Evolutionary conservation across 169 alveolate genomes (phyloP).

Genomic region (Plasmodium reichenowi): DNA sequence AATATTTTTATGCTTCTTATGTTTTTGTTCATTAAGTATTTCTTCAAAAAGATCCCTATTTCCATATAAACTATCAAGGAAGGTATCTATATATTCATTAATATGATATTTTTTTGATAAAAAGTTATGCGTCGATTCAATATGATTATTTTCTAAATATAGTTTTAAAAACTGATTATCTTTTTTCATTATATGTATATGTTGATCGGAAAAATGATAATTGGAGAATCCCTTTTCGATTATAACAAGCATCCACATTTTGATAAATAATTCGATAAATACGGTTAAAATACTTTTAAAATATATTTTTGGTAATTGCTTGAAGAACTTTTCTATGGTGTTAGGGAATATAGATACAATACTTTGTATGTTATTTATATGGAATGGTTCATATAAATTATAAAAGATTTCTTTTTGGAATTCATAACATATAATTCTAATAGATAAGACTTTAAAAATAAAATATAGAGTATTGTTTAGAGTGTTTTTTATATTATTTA

Average conservation of each 20-base stretch:
- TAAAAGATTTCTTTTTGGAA: constrained; percentile 67
- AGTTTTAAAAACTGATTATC: constrained; percentile 35
- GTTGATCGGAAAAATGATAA: constrained; percentile 13
- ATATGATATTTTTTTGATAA: constrained; percentile 52
- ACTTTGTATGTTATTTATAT: constrained; percentile 6
- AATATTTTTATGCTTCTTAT: constrained; percentile 28
- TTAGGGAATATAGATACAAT: constrained; percentile 44
- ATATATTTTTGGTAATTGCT: constrained; percentile 34
- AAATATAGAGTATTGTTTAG: constrained; percentile 56
- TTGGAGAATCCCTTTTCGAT: constrained; percentile 67
- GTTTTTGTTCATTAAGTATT: constrained; percentile 14
- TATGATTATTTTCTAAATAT: constrained; percentile 32
- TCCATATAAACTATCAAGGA: constrained; percentile 36
- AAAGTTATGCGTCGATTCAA: constrained; percentile 22
- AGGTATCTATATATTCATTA: constrained; percentile 55
- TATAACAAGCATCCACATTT: constrained; percentile 65
- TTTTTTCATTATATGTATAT: constrained; percentile 44
- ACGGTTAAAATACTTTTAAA: constrained; percentile 50
- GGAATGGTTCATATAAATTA: constrained; percentile 54
- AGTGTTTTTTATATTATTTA: constrained; percentile 59
- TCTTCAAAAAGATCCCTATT: constrained; percentile 36
- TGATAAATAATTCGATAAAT: constrained; percentile 55
- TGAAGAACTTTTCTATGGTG: constrained; percentile 55
- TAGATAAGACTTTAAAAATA: constrained; percentile 60
- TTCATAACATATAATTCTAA: constrained; percentile 67